These are phyloP conservation scores for Gardenia jasminoides DNA, from an alignment of 257 asterid genomes.

Conservation along the genomic window DNA sequence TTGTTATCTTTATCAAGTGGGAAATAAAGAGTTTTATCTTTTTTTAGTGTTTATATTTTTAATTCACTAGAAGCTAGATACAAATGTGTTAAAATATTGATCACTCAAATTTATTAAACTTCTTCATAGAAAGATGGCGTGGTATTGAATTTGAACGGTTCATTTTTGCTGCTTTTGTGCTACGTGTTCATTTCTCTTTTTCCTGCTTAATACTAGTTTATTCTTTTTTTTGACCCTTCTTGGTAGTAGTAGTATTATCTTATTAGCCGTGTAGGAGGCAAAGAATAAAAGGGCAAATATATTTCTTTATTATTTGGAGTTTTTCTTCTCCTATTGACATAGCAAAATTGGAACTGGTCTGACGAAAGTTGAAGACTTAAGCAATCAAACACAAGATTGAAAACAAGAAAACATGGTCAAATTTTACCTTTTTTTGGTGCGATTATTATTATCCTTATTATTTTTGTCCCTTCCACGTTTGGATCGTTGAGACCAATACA, in stretches of 20 bases:
- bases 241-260: not conserved
- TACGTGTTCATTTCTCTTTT: not conserved
- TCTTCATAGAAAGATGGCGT: not conserved
- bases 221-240: not conserved
- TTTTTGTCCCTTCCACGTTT: not conserved
- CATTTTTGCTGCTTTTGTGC: too few relatives aligned
- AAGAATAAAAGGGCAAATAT: not conserved
- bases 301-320: not conserved
- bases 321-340: not conserved
- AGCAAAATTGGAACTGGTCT: not conserved
- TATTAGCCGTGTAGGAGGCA: too few relatives aligned
- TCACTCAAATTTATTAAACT: not conserved
- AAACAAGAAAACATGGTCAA: not conserved
- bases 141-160: not conserved
- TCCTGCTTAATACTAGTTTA: not conserved
- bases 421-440: slow-evolving; percentile 3
- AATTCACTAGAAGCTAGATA: too few relatives aligned
- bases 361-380: not conserved
- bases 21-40: not conserved
- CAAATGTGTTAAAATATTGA: not conserved
- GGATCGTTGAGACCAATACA: not conserved
- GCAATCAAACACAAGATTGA: not conserved
- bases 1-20: not conserved
- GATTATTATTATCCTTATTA: too few relatives aligned
- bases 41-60: not conserved